phyloP scores from a whole-genome alignment of 1,284 basidiomycete species.

The Malassezia obtusa region DNA sequence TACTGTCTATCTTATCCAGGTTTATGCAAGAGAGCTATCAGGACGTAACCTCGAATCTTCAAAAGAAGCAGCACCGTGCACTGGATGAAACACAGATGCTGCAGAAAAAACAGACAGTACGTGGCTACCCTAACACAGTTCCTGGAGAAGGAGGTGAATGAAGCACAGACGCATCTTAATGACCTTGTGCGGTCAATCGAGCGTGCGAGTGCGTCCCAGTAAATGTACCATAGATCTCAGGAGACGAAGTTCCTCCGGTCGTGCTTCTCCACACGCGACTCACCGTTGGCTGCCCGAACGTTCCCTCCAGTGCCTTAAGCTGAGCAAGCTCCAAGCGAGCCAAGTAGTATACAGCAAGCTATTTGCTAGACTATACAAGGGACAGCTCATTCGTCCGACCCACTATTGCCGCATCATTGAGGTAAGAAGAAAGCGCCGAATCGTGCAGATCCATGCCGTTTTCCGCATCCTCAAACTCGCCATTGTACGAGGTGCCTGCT shows the following conservation, averaged over 20 bases:
- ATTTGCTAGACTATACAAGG: conserved; percentile 5
- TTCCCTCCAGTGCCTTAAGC: too few relatives aligned
- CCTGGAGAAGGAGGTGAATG: conserved; percentile 14
- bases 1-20: conserved; percentile 7
- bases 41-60: background rate
- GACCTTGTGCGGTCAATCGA: conserved; percentile 20
- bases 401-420: background rate
- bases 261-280: too few relatives aligned
- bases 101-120: conserved; percentile 12
- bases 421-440: background rate
- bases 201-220: background rate
- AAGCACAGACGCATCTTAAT: conserved; percentile 16
- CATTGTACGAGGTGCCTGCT: conserved; percentile 15
- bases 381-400: conserved; percentile 1
- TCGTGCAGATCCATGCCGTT: conserved; percentile 7
- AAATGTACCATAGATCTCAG: background rate
- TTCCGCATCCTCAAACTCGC: conserved; percentile 41
- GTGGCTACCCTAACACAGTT: conserved; percentile 8
- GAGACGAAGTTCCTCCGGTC: too few relatives aligned
- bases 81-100: conserved; percentile 17
- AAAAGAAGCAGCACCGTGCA: conserved; percentile 2
- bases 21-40: conserved; percentile 12
- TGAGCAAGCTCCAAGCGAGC: too few relatives aligned
- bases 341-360: conserved; percentile 2
- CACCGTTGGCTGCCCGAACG: too few relatives aligned